Base-by-base conservation (phyloP, 768 basidiomycete genomes). In the Phaeotremella skinneri region DNA sequence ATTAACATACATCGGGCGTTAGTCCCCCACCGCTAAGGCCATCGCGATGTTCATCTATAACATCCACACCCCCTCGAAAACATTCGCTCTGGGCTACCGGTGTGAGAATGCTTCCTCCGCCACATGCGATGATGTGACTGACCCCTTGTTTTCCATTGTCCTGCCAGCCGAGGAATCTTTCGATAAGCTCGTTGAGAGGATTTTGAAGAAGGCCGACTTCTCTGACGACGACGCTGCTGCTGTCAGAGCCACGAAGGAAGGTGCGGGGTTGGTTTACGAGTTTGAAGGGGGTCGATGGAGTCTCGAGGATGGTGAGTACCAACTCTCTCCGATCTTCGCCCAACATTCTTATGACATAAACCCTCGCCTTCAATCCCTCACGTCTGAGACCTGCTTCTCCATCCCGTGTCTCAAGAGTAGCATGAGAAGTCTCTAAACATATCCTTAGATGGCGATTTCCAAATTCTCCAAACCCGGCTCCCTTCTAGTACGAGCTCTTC, bases 231-330 rank as follows among this genome's bases (percentile, higher is more conserved):
- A 58, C 1, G 54, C 27, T 6, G 43, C 48, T 23, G 56, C 52
- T 1, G 26, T 71, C 16, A 64, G 66, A 20, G 59, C 58, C 17
- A 61, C 66, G 20, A 61, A 66, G 29, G 63, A 66, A 17, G 64
- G 66, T n/a, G 60, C 66, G 13, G 66, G 90, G 84, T 79, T 94
- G 49, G 90, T 91, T 69, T 97, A 97, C 72, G 84, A 88, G 61
- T 92, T 84, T 80, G 85, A 85, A 63, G 83, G 85, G 14, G 80
- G 84, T 0, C 75, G 89, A 49, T 96, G 89, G 89, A 87, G 88
- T 69, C 78, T 97, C 11, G 90, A 94, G 72, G 92, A 97, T 70
- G 91, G 91, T 88, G 68, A 69, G 79, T 74, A 7, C 17, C 7
- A 17, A 17, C 34, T 37, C 34, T n/a, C n/a, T n/a, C 34, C 17